A percentile compares a stretch with the other conserved stretches of the same genome.
phyloP scores from a whole-genome alignment of 225 moss, liverwort and hornwort genomes.

The Pleurozium schreberi region DNA sequence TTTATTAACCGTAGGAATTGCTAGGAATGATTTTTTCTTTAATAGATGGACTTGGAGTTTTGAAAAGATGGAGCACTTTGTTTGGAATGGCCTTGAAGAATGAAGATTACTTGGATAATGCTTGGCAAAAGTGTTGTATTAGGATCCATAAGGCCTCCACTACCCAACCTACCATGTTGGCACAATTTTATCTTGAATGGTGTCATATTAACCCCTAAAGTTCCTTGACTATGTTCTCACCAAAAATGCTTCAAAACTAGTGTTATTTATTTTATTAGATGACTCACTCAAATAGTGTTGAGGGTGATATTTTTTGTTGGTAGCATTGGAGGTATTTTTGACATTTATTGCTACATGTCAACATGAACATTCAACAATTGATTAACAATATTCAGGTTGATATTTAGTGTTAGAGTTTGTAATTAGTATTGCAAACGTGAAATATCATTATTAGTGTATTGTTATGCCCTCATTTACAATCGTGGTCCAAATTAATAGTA shows the following conservation, averaged over 20 bases:
- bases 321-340: background rate
- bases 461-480: background rate
- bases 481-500: background rate
- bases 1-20: background rate
- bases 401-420: background rate
- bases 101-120: too few relatives aligned
- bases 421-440: background rate
- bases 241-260: too few relatives aligned
- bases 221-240: too few relatives aligned
- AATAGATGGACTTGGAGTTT: background rate
- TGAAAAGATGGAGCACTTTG: background rate
- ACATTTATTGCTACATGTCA: background rate
- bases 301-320: rapidly evolving
- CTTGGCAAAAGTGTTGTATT: background rate
- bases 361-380: background rate
- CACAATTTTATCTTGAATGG: background rate
- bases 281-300: background rate
- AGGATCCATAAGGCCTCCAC: background rate
- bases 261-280: background rate
- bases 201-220: too few relatives aligned
- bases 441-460: too few relatives aligned
- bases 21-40: background rate
- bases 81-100: too few relatives aligned
- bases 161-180: rapidly evolving
- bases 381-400: background rate